Percentiles rank a stretch among this genome's conserved stretches.
Evolutionary conservation across 352 stramenopile species (phyloP).

Genomic region (Phytophthora niederhauseri): DNA sequence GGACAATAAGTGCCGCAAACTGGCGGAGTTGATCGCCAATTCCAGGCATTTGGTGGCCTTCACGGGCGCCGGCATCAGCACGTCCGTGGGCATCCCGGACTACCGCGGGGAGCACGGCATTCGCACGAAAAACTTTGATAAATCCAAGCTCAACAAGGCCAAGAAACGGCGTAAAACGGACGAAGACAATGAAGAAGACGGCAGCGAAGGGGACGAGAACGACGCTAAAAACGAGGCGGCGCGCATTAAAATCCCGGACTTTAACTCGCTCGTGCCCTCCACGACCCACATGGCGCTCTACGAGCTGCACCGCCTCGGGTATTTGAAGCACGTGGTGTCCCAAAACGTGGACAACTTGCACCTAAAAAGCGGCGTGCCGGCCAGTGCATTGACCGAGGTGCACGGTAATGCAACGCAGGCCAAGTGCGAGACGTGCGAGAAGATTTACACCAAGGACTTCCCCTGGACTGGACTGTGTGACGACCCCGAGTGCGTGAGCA

Average conservation of each 20-base stretch:
- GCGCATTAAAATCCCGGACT: constrained; percentile 52
- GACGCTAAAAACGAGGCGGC: constrained; percentile 17
- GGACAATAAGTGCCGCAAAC: constrained; percentile 58
- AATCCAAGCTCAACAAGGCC: constrained; percentile 21
- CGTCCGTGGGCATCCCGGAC: constrained; percentile 77
- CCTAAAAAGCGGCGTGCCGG: constrained; percentile 76
- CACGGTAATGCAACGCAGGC: constrained; percentile 85
- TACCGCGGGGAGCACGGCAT: constrained; percentile 86
- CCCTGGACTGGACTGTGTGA: constrained; percentile 74
- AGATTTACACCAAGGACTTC: constrained; percentile 79
- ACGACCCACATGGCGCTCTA: constrained; percentile 82
- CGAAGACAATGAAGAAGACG: constrained; percentile 20
- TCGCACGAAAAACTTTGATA: constrained; percentile 65
- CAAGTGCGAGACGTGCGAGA: constrained; percentile 88
- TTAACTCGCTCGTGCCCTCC: constrained; percentile 73
- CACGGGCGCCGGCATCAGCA: constrained; percentile 82
- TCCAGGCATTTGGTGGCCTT: constrained; percentile 81
- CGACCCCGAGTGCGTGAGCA: constrained; percentile 64
- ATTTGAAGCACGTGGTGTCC: constrained; percentile 79
- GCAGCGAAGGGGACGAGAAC: constrained; percentile 17
- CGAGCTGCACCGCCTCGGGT: constrained; percentile 76
- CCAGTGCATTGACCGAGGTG: constrained; percentile 67
- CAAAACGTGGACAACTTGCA: constrained; percentile 90
- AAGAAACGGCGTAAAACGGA: constrained; percentile 35
- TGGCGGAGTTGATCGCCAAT: constrained; percentile 63